A percentile compares a stretch with the other conserved stretches of the same genome.
Conservation (phyloP, 495 filamentous ascomycete species). For the Penicillium herquei region DNA sequence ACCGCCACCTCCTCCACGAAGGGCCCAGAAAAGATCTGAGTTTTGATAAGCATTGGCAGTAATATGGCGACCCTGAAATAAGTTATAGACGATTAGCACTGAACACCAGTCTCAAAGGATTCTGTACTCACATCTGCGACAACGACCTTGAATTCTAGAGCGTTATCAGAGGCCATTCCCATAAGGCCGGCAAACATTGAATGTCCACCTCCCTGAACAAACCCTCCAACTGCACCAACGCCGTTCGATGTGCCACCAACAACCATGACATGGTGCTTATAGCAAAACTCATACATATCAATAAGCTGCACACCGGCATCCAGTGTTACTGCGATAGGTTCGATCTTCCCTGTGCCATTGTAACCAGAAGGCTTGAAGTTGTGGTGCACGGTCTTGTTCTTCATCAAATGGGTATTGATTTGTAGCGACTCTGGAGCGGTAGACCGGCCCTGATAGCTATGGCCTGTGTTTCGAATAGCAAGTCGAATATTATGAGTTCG, state of each 20-base stretch:
- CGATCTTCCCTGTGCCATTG: background rate
- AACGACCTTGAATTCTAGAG: constrained; percentile 35
- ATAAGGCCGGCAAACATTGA: constrained; percentile 36
- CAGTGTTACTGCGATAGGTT: constrained; percentile 37
- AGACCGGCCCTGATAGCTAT: constrained; percentile 54
- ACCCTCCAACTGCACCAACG: constrained; percentile 43
- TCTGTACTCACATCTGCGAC: constrained; percentile 34
- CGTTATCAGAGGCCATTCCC: constrained; percentile 38
- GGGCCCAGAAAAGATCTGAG: constrained; percentile 55
- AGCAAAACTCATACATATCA: constrained; percentile 38
- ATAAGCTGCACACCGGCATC: constrained; percentile 51
- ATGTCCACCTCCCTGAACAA: constrained; percentile 58
- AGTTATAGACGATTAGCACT: background rate
- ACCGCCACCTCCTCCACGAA: constrained; percentile 42
- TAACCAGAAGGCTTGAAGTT: background rate
- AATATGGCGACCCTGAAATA: constrained; percentile 46
- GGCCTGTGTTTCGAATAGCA: constrained; percentile 58
- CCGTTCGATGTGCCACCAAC: constrained; percentile 19
- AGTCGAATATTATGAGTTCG: constrained; percentile 34
- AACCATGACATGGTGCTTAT: constrained; percentile 21
- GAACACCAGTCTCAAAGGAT: background rate
- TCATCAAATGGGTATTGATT: constrained; percentile 43
- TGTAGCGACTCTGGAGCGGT: constrained; percentile 48
- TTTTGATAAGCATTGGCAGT: constrained; percentile 39
- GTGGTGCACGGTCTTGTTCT: background rate